These are phyloP conservation scores for Coemansia sp. DNA, from an alignment of 192 early-diverging fungal genomes.

Conservation along the genomic window DNA sequence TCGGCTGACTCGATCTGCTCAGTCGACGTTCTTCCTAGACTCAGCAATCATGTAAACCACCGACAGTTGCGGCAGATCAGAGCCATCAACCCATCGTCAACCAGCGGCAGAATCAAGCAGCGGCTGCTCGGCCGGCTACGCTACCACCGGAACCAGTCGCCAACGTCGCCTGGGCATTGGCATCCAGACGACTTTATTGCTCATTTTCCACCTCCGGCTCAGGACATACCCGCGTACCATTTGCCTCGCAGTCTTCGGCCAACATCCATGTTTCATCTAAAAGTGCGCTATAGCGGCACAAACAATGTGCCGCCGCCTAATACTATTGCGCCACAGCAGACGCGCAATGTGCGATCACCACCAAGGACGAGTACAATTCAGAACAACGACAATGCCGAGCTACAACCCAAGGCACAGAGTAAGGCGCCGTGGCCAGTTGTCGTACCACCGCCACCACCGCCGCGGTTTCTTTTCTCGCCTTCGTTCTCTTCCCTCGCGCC, in stretches of 20 bases:
- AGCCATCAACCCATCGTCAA: neutral
- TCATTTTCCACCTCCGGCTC: neutral
- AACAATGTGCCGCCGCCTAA: constrained; percentile 8
- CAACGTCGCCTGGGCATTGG: neutral
- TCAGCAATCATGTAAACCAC: constrained; percentile 8
- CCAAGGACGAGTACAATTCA: neutral
- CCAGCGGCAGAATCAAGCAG: neutral
- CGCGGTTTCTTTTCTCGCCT: constrained; percentile 44
- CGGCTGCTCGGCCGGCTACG: neutral
- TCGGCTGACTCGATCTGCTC: constrained; percentile 49
- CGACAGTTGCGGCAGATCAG: neutral
- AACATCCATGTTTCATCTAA: constrained; percentile 51
- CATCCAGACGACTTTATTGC: neutral
- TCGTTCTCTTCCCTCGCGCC: constrained; percentile 40
- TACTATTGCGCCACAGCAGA: constrained; percentile 11
- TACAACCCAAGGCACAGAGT: neutral
- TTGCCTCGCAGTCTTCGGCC: constrained; percentile 46
- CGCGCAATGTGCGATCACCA: constrained; percentile 9
- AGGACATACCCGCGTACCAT: constrained; percentile 13
- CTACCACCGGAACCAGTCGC: neutral
- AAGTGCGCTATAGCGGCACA: constrained; percentile 29
- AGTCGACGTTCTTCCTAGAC: constrained; percentile 36
- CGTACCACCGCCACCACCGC: neutral
- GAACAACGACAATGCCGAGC: neutral
- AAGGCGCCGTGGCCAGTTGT: neutral